phyloP scores from a whole-genome alignment of 495 filamentous ascomycete genomes.

The Antarctomyces pellizariae region DNA sequence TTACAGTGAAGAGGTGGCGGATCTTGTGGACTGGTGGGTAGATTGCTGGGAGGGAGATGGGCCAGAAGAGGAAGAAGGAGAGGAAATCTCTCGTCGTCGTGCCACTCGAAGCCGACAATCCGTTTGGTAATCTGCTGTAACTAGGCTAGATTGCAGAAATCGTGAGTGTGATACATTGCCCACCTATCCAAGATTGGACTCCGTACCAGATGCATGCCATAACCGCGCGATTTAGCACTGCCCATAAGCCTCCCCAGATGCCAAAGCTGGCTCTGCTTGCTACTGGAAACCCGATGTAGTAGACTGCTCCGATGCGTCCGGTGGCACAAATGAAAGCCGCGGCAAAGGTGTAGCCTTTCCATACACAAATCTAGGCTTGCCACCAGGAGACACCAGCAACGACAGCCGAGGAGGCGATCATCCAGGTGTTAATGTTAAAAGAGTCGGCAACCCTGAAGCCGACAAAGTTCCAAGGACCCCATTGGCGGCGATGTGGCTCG shows the following conservation, averaged over 20 bases:
- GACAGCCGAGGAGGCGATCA: constrained; percentile 72
- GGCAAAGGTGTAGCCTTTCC: constrained; percentile 63
- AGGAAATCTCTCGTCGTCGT: constrained; percentile 54
- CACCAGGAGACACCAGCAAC: constrained; percentile 70
- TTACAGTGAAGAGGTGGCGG: constrained; percentile 79
- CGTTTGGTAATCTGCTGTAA: constrained; percentile 39
- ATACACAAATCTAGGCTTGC: constrained; percentile 84
- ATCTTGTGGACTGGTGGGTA: constrained; percentile 61
- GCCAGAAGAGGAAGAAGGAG: constrained; percentile 74
- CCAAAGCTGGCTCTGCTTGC: constrained; percentile 54
- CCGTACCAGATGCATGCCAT: constrained; percentile 84
- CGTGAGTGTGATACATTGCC: constrained; percentile 62
- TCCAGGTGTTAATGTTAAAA: constrained; percentile 97
- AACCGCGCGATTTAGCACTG: constrained; percentile 69
- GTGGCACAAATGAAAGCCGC: constrained; percentile 52
- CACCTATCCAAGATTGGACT: constrained; percentile 70
- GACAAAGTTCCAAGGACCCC: constrained; percentile 75
- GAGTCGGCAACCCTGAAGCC: constrained; percentile 87
- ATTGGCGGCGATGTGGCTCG: constrained; percentile 62
- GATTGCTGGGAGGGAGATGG: constrained; percentile 55
- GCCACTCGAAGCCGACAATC: constrained; percentile 36
- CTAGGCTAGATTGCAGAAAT: constrained; percentile 60
- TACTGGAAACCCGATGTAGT: constrained; percentile 77
- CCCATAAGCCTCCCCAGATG: constrained; percentile 76
- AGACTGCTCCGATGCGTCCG: constrained; percentile 72